Base-by-base conservation (phyloP, 805 yeast species). In the Saturnispora bothae region DNA sequence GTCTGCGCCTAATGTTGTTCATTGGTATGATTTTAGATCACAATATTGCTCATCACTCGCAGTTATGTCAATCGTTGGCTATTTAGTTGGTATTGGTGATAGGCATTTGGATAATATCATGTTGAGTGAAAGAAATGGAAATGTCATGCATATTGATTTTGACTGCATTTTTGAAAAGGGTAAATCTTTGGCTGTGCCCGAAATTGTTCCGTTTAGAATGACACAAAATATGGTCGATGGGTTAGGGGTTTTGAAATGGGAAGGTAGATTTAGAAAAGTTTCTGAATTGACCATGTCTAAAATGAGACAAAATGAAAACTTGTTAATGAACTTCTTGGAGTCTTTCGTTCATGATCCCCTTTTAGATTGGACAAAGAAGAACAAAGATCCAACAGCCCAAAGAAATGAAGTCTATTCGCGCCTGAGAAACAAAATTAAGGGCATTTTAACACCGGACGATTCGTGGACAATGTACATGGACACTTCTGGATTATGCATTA, bases 11-110 rank as follows among this genome's bases (percentile, higher is more conserved):
- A 95, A 88, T 46, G 95, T 97, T 0, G 72, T 77, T 6, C 63
- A 74, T 2, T 92, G 98, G 98, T 82, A 84, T 43, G 68, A 69
- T 31, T 83, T 89, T 1, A 62, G 97, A 39, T 78, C 77, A 34
- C 65, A 68, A 26, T 94, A 72, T 53, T 76, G 83, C 0, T 66
- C 94, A 39, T 76, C 95, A 0, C 66, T 82, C 20, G 96, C 96
- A 0, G 97, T 89, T 0, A 92, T 94, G 98, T 86, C 96, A 0
- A 85, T 92, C 66, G 95, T 89, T 4, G 98, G 99, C 0, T 84
- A 83, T 54, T 75, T 92, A 33, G 66, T 92, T 20, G 98, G 98
- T 7, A 67, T 92, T 35, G 99, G 99, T 18, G 99, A 92, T 58
- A 68, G 99, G 28, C 99, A 92, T 54, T 82, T 95, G 48, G 99